Conservation (phyloP, 192 early-diverging fungal genomes). For the Coemansia sp. region DNA sequence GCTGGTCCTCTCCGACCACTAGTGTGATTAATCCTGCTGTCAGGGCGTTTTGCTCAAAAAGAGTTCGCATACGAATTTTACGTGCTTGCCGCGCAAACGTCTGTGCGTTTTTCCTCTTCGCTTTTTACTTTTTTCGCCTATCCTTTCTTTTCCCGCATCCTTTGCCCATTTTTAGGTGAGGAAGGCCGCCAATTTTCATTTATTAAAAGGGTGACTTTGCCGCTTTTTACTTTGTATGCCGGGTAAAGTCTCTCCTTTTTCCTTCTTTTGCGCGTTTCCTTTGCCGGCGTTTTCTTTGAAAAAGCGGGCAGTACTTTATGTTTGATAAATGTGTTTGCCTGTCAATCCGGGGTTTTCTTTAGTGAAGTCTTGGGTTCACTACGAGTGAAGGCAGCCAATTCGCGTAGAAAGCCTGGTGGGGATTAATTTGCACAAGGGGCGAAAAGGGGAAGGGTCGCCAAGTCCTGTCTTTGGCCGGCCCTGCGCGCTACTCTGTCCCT, state of each 20-base stretch:
- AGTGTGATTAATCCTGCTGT: too few species aligned
- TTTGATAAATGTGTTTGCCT: slow-evolving; percentile 8
- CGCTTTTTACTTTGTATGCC: too few species aligned
- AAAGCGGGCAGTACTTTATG: not conserved
- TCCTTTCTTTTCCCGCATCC: not conserved
- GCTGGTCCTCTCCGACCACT: too few species aligned
- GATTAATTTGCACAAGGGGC: not conserved
- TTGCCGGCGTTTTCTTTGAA: not conserved
- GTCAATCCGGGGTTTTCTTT: too few species aligned
- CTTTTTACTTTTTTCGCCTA: not conserved
- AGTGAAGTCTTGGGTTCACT: too few species aligned
- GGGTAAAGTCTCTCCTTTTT: too few species aligned
- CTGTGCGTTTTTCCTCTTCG: too few species aligned
- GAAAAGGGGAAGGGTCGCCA: not conserved
- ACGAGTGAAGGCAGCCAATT: not conserved
- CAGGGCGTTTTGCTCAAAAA: not conserved
- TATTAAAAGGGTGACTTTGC: not conserved
- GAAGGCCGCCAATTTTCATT: too few species aligned
- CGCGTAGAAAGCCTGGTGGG: not conserved
- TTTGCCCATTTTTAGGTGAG: too few species aligned
- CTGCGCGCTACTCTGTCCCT: not conserved
- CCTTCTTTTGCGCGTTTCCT: too few species aligned
- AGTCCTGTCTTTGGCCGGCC: not conserved
- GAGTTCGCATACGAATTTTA: not conserved
- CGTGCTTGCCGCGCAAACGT: not conserved